phyloP scores from a whole-genome alignment of 495 filamentous ascomycete genomes.

The Penicillium macrosclerotiorum region DNA sequence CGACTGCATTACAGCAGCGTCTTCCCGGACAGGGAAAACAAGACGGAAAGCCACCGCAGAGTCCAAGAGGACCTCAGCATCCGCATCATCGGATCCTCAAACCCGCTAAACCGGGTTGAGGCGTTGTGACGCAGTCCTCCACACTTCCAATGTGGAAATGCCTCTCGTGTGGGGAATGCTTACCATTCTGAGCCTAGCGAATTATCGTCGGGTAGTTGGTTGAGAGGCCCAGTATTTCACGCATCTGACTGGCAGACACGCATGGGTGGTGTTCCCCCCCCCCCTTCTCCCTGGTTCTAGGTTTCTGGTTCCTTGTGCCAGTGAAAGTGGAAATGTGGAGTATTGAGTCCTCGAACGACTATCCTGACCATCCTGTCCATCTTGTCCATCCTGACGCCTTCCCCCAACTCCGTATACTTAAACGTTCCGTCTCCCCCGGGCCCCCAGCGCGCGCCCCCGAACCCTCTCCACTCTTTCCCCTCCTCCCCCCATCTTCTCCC shows the following conservation, averaged over 20 bases:
- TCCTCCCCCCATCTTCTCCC: background rate
- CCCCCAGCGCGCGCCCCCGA: conserved; percentile 12
- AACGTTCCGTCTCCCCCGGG: conserved; percentile 19
- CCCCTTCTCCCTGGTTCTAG: conserved; percentile 1
- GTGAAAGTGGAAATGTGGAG: no score
- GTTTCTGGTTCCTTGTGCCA: conserved; percentile 6
- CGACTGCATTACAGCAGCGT: no score
- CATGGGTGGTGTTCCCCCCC: no score
- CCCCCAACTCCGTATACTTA: conserved; percentile 17
- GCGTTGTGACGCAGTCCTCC: conserved; percentile 10
- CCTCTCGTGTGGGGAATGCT: conserved; percentile 26
- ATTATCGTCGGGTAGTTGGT: conserved; percentile 1
- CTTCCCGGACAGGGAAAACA: no score
- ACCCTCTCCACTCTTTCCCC: conserved; percentile 30
- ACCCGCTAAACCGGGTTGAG: conserved; percentile 4
- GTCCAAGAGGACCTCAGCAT: no score
- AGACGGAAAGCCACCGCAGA: no score
- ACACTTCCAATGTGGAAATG: conserved; percentile 22
- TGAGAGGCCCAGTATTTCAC: background rate
- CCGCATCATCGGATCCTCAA: no score
- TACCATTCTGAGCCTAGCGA: conserved; percentile 7
- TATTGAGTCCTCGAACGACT: no score
- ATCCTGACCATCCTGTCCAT: no score
- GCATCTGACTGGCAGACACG: no score
- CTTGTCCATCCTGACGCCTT: conserved; percentile 1